Percentiles rank a stretch among this genome's conserved stretches.
These are phyloP conservation scores for Fusarium sp. DNA, from an alignment of 2,329 filamentous ascomycete species.

Conservation along the genomic window DNA sequence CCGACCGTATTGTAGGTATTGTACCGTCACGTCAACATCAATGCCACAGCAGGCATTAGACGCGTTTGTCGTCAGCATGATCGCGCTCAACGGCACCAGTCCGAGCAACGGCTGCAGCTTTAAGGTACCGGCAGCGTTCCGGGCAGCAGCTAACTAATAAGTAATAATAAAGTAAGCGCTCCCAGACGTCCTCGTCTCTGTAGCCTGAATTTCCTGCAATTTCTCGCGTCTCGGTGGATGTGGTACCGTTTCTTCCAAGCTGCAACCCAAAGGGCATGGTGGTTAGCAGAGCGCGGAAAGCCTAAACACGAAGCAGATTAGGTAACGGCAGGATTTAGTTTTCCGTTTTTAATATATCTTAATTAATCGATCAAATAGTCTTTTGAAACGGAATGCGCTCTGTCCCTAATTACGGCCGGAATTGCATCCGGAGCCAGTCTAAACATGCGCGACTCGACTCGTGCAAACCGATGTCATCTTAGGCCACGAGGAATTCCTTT, in stretches of 20 bases:
- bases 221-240: conserved; percentile 10
- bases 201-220: conserved; percentile 13
- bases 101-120: too few species aligned
- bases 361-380: conserved; percentile 5
- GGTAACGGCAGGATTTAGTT: neutral
- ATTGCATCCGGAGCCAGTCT: conserved; percentile 2
- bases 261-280: conserved; percentile 16
- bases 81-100: neutral
- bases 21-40: conserved; percentile 6
- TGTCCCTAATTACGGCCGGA: conserved; percentile 3
- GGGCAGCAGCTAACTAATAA: conserved; percentile 8
- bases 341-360: conserved; percentile 7
- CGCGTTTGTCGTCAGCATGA: neutral
- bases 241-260: conserved; percentile 7
- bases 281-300: conserved; percentile 12
- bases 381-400: conserved; percentile 18
- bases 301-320: conserved; percentile 3
- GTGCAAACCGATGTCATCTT: conserved; percentile 30
- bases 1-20: conserved; percentile 8
- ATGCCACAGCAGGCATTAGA: neutral
- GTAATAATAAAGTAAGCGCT: conserved; percentile 12
- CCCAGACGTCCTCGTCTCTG: conserved; percentile 26
- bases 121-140: neutral
- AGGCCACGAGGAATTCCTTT: conserved; percentile 28
- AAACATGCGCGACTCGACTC: conserved; percentile 18